phyloP scores from a whole-genome alignment of 2,329 filamentous ascomycete species.

The Colletotrichum sp. region DNA sequence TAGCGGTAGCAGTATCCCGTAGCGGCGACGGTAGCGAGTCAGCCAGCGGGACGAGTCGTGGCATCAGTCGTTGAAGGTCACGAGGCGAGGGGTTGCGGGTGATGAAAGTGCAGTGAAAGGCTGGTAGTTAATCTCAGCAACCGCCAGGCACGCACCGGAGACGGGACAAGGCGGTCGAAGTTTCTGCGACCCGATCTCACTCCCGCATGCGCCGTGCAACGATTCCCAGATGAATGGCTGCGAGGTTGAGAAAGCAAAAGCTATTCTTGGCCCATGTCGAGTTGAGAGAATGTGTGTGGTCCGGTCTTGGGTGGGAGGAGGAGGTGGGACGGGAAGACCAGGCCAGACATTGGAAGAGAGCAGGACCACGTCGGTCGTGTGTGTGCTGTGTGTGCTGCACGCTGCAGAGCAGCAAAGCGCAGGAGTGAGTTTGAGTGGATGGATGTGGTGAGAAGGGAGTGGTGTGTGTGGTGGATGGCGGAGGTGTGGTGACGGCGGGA shows the following conservation, averaged over 20 bases:
- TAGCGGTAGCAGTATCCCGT: background rate
- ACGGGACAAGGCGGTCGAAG: conserved; percentile 8
- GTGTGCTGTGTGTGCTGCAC: background rate
- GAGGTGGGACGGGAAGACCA: conserved; percentile 16
- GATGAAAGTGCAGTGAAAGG: conserved; percentile 4
- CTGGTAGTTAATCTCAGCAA: conserved; percentile 18
- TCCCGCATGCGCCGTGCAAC: conserved; percentile 18
- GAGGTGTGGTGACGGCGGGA: background rate
- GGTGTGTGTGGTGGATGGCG: background rate
- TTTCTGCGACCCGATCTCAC: conserved; percentile 22
- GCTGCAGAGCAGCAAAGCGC: background rate
- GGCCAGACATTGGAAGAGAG: conserved; percentile 6
- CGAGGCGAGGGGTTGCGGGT: background rate
- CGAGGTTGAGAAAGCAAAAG: background rate
- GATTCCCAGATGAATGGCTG: conserved; percentile 11
- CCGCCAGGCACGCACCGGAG: conserved; percentile 3
- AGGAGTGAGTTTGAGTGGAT: background rate
- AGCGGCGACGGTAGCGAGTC: background rate
- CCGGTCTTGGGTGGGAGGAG: background rate
- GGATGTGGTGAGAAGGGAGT: background rate
- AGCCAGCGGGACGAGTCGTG: background rate
- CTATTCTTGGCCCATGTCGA: conserved; percentile 17
- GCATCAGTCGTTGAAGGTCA: background rate
- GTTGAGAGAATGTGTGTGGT: background rate
- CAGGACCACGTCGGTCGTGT: background rate